Conservation (phyloP, 768 basidiomycete species). For the Rhodosporidiobolus sp. region DNA sequence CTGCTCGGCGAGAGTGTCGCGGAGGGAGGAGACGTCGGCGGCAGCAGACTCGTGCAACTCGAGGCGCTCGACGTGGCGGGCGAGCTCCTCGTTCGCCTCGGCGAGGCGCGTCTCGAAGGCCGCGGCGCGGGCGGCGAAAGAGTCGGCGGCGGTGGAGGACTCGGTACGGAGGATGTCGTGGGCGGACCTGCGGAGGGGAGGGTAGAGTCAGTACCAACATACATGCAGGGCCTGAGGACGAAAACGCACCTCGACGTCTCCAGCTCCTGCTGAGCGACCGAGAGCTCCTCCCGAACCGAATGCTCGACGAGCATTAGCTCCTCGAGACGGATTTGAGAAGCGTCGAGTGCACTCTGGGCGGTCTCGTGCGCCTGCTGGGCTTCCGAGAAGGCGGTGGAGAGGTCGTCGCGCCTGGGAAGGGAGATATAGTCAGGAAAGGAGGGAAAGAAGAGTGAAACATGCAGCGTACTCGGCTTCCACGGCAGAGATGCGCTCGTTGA, state of each 20-base stretch:
- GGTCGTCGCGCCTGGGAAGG: background rate
- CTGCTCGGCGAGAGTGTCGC: background rate
- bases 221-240: too few species aligned
- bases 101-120: background rate
- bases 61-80: background rate
- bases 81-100: background rate
- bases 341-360: too few species aligned
- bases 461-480: background rate
- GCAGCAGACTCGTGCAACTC: background rate
- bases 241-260: background rate
- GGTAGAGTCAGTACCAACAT: too few species aligned
- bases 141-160: background rate
- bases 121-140: background rate
- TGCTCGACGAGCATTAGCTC: background rate
- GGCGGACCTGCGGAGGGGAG: background rate
- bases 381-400: background rate
- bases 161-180: background rate
- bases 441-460: too few species aligned
- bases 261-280: background rate
- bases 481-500: background rate
- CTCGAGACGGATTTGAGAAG: background rate
- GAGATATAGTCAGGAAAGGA: too few species aligned
- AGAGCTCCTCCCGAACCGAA: background rate
- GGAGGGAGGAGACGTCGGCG: background rate
- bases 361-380: too few species aligned